These are phyloP conservation scores for Candida maltosa DNA, from an alignment of 805 yeast species.

Conservation along the genomic window DNA sequence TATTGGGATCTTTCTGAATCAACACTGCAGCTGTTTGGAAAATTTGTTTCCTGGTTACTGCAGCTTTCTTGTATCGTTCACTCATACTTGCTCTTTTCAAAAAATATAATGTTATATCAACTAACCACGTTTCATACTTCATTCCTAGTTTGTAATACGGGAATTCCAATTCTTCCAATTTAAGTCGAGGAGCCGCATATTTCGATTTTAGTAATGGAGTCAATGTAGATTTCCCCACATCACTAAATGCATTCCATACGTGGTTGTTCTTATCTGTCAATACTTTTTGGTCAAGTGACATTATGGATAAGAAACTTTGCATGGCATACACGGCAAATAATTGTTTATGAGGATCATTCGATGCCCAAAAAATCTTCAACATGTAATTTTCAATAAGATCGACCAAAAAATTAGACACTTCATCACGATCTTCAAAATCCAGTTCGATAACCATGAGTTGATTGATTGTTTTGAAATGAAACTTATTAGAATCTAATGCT, in stretches of 20 bases:
- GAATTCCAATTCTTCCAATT: constrained; percentile 46
- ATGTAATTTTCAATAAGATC: constrained; percentile 64
- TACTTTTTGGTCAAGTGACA: constrained; percentile 42
- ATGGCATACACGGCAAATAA: constrained; percentile 81
- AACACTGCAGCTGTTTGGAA: constrained; percentile 63
- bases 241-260: constrained; percentile 64
- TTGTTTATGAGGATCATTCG: constrained; percentile 83
- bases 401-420: constrained; percentile 61
- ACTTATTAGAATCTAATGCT: constrained; percentile 62
- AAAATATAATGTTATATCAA: constrained; percentile 63
- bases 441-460: constrained; percentile 49
- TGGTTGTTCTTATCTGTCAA: constrained; percentile 13
- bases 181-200: constrained; percentile 58
- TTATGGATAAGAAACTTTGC: constrained; percentile 75
- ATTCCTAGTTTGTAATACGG: constrained; percentile 63
- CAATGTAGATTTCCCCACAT: constrained; percentile 66
- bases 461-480: constrained; percentile 41
- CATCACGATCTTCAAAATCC: constrained; percentile 61
- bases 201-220: constrained; percentile 73
- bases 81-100: constrained; percentile 39
- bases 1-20: constrained; percentile 61
- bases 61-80: neutral
- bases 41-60: constrained; percentile 27
- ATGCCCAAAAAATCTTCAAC: constrained; percentile 86
- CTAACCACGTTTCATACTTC: constrained; percentile 70